These are phyloP conservation scores for Cenococcum geophilum DNA, from an alignment of 495 filamentous ascomycete species.

Conservation along the genomic window DNA sequence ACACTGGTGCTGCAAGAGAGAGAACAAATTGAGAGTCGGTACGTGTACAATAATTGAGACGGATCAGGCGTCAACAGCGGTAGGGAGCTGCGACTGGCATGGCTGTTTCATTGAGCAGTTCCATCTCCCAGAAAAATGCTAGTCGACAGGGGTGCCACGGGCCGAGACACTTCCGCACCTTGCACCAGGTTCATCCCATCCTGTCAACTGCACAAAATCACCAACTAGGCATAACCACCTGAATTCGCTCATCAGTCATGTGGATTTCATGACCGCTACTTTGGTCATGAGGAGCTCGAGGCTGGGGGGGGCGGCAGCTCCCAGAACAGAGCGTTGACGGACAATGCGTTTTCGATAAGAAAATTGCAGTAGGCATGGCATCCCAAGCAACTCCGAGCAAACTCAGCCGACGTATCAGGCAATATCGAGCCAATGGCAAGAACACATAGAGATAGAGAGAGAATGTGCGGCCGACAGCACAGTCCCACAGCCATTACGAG, in stretches of 20 bases:
- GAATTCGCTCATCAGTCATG: neutral
- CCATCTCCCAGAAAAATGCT: neutral
- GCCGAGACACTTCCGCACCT: neutral
- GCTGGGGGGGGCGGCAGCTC: neutral
- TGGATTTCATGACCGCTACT: neutral
- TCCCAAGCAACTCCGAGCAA: no score
- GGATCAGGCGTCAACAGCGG: neutral
- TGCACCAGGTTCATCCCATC: neutral
- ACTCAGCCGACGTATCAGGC: no score
- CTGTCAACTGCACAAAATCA: neutral
- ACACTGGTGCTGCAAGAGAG: neutral
- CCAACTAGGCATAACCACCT: conserved; percentile 3
- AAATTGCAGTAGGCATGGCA: no score
- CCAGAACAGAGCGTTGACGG: no score
- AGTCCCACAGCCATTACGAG: no score
- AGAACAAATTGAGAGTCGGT: neutral
- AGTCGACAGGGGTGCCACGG: neutral
- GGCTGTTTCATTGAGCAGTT: neutral
- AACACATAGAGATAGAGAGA: no score
- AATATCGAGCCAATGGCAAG: no score
- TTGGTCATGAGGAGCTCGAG: neutral
- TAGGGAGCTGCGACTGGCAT: neutral
- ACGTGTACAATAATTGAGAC: neutral
- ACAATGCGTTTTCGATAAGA: no score
- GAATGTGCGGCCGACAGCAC: no score